Evolutionary conservation across 352 stramenopile genomes (phyloP).

Genomic region (Pythium coloratum): DNA sequence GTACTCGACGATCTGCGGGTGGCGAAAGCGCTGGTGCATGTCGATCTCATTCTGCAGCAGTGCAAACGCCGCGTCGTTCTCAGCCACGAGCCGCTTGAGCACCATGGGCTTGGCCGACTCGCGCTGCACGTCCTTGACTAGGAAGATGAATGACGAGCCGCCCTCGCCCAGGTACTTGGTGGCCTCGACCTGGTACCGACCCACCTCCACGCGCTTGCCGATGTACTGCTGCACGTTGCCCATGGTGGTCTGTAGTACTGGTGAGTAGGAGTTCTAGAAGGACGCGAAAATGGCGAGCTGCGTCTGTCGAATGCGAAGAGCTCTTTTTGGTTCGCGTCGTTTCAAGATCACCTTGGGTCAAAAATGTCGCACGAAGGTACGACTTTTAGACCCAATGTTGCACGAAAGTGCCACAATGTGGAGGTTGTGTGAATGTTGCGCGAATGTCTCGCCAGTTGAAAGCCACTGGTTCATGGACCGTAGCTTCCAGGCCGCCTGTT

Average conservation of each 20-base stretch:
- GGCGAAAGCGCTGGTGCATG: constrained; percentile 69
- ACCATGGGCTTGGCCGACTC: constrained; percentile 47
- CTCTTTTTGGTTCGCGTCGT: constrained; percentile 15
- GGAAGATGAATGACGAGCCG: constrained; percentile 82
- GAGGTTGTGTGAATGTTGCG: constrained; percentile 21
- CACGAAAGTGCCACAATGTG: neutral
- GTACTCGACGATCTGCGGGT: constrained; percentile 72
- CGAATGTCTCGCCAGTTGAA: constrained; percentile 25
- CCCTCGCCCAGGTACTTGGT: constrained; percentile 78
- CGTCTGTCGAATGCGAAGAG: neutral
- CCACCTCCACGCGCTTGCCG: constrained; percentile 61
- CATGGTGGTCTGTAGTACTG: constrained; percentile 27
- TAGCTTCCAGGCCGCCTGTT: neutral
- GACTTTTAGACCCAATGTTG: neutral
- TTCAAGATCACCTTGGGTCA: constrained; percentile 9
- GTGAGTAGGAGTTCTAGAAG: constrained; percentile 1
- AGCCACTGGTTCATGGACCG: constrained; percentile 19
- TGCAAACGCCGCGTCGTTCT: constrained; percentile 61
- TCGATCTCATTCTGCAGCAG: constrained; percentile 72
- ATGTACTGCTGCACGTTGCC: constrained; percentile 83
- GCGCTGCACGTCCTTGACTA: constrained; percentile 59
- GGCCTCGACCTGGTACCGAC: constrained; percentile 62
- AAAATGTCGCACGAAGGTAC: neutral
- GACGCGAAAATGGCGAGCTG: neutral
- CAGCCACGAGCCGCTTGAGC: constrained; percentile 72